Base-by-base conservation (phyloP, 1,139 yeast genomes). In the Diutina siamensis region DNA sequence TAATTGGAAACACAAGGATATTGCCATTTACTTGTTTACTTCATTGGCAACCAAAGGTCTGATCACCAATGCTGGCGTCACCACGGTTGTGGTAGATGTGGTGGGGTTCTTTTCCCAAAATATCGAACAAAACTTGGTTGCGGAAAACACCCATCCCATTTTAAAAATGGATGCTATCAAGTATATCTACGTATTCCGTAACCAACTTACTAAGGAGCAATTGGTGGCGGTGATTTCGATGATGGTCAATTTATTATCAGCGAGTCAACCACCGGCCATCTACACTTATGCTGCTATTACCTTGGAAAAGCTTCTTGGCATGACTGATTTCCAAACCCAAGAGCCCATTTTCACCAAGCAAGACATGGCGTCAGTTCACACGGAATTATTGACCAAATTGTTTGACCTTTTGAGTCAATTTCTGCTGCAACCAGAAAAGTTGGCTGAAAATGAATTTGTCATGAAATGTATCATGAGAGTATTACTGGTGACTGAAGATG, bases 271-370 rank as follows among this genome's bases (percentile, higher is more conserved):
- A 51, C 84, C 85, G 47, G 95, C 88, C 41, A 94, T 89, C 18
- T 87, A 84, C 62, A 89, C 98, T 0, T 94, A 89, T 58, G 80
- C 97, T 2, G 89, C 98, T 1, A 83, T 94, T 49, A 88, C 97
- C 2, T 79, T 92, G 50, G 98, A 94, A 58, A 82, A 87, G 55
- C 78, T 94, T 47, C 69, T 94, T 47, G 78, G 95, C 2, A 77
- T 89, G 65, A 80, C 94, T 49, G 73, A 75, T 48, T 74, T 68
- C 56, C 62, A 65, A 31, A 63, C 69, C 48, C 72, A 64, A 45
- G 61, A 75, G 35, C 66, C 67, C 4, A 69, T 92, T 49, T 88
- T 94, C 59, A 72, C 70, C 53, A 87, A 86, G 57, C 59, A 61
- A 8, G 98, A 94, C 61, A 69, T 94, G 34, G 71, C 72, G 9